These are phyloP conservation scores for Colletotrichum sp. DNA, from an alignment of 2,329 filamentous ascomycete species.

Conservation along the genomic window DNA sequence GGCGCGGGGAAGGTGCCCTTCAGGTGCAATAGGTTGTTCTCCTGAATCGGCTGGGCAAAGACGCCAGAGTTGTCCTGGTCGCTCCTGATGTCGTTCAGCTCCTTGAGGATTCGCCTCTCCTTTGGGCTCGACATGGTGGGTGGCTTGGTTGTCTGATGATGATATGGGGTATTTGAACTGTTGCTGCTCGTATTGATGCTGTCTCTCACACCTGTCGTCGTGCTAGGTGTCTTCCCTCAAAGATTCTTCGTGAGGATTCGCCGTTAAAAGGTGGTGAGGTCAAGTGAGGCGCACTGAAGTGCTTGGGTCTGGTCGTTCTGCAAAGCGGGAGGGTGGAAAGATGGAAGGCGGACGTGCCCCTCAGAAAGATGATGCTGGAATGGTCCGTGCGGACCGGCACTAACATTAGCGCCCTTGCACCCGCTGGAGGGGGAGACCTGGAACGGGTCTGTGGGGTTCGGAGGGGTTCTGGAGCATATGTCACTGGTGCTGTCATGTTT, in stretches of 20 bases:
- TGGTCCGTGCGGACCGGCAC: conserved; percentile 8
- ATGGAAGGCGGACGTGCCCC: not conserved
- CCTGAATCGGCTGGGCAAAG: conserved; percentile 67
- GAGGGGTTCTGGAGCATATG: not conserved
- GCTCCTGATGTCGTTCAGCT: conserved; percentile 74
- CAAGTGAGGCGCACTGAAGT: not conserved
- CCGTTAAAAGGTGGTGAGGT: not conserved
- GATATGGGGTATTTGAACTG: not conserved
- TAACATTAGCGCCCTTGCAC: conserved; percentile 7
- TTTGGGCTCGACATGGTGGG: conserved; percentile 53
- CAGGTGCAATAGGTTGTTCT: conserved; percentile 79
- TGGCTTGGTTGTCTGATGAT: not conserved
- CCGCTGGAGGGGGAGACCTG: not conserved
- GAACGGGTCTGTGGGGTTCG: not conserved
- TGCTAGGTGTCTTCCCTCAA: not conserved
- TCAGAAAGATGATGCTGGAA: conserved; percentile 15
- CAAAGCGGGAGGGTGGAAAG: not conserved
- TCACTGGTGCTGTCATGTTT: not conserved
- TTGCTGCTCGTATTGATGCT: not conserved
- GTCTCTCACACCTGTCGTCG: not conserved
- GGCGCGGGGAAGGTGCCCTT: conserved; percentile 85
- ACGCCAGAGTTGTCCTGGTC: conserved; percentile 80
- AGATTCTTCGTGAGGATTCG: not conserved
- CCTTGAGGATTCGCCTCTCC: conserved; percentile 72
- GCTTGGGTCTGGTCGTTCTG: not conserved